Base-by-base conservation (phyloP, 2,329 filamentous ascomycete genomes). In the Tolypocladium endophyticum region DNA sequence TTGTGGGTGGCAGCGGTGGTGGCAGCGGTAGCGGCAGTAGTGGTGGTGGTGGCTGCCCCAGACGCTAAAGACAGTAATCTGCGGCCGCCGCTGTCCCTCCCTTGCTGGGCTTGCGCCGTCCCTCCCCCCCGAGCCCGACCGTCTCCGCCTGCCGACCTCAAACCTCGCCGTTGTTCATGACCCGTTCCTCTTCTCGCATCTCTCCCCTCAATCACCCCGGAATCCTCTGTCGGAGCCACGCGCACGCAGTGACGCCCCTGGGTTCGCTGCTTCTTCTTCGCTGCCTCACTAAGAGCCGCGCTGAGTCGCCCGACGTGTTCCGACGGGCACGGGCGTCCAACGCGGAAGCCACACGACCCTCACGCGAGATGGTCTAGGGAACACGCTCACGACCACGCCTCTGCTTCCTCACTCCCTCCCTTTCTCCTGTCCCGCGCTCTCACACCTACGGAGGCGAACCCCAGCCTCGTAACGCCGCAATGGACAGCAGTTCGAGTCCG, bases 401-500 rank as follows among this genome's bases (percentile, higher is more conserved):
- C 5, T 35, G 50, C 30, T 8, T 36, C 20, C 11, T 23, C 30
- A 33, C 16, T 8, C 20, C 25, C 8, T 11, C 43, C 4, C 18
- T 35, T 35, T 2, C 45, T 9, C 12, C 35, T 9, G 14, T 18
- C n/a, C 33, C 25, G 33, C 35, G 39, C 41, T 8, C n/a, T 25
- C 43, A n/a, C n/a, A n/a, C n/a, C 8, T 20, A 43, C 39, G 38
- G 35, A 41, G 23, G 52, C 52, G 57, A 43, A 2, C 11, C 9
- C 52, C 45, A 30, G 18, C 35, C 52, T 56, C 57, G 59, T 53
- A 39, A 4, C 35, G 30, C 50, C 30, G 20, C 28, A 56, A 71
- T 72, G 68, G 66, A 65, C 53, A 36, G 36, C 56, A 54, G 55
- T 39, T 66, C 66, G 59, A 71, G 65, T 60, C 69, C 68, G 59